Conservation (phyloP, 2,329 filamentous ascomycete species). For the Fusarium cicatricum region DNA sequence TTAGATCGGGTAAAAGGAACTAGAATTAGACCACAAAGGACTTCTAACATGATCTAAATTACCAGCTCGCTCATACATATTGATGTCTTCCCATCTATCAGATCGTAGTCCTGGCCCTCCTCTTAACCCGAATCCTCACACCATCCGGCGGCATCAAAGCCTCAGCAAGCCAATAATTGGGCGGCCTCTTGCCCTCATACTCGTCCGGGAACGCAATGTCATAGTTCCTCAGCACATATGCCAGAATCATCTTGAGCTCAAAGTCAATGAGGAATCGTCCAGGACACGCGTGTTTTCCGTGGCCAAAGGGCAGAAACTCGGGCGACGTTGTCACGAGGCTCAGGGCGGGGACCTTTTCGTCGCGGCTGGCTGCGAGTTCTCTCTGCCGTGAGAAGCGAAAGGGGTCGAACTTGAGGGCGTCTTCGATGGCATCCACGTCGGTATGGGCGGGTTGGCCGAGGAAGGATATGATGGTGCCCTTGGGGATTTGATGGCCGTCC, state of each 20-base stretch:
- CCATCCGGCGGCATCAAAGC: conserved; percentile 29
- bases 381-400: conserved; percentile 52
- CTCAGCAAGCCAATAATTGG: conserved; percentile 34
- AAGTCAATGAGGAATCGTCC: conserved; percentile 44
- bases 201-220: conserved; percentile 30
- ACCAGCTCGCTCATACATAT: too few relatives aligned
- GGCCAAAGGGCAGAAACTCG: conserved; percentile 46
- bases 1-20: too few relatives aligned
- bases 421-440: conserved; percentile 44
- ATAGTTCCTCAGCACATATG: conserved; percentile 34
- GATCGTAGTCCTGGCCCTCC: conserved; percentile 1
- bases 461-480: conserved; percentile 46
- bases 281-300: conserved; percentile 47
- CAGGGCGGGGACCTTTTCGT: conserved; percentile 17
- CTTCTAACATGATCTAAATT: too few relatives aligned
- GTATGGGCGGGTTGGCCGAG: conserved; percentile 43
- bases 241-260: conserved; percentile 46
- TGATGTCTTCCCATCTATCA: neutral
- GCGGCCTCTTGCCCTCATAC: conserved; percentile 32
- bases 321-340: conserved; percentile 34
- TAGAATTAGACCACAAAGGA: too few relatives aligned
- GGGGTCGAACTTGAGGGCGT: conserved; percentile 51
- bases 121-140: conserved; percentile 28
- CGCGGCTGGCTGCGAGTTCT: conserved; percentile 34
- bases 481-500: conserved; percentile 45